Percentiles rank a stretch among this genome's conserved stretches.
These are phyloP conservation scores for Fonsecaea nubica DNA, from an alignment of 2,329 filamentous ascomycete genomes.

Conservation along the genomic window DNA sequence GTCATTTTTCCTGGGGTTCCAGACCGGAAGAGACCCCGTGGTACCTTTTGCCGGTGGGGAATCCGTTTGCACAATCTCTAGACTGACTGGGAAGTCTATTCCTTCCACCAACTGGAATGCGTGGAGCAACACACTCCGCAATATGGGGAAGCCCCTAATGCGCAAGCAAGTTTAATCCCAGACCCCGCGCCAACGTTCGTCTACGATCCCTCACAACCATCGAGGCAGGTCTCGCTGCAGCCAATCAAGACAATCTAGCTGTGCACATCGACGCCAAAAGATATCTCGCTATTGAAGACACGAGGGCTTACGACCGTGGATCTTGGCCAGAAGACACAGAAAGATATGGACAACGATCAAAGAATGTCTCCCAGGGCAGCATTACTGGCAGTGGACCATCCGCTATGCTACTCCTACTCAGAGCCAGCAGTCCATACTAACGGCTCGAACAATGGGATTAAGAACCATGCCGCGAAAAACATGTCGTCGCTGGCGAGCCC, in stretches of 20 bases:
- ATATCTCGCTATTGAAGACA: background rate
- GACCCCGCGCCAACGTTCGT: background rate
- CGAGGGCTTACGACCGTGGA: background rate
- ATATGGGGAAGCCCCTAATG: conserved; percentile 11
- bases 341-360: background rate
- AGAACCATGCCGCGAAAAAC: background rate
- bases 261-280: background rate
- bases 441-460: conserved; percentile 5
- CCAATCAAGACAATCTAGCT: background rate
- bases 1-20: background rate
- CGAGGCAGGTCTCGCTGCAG: background rate
- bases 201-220: background rate
- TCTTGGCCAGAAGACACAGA: background rate
- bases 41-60: conserved; percentile 1
- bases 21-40: background rate
- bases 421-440: background rate
- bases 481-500: conserved; percentile 16
- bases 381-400: conserved; percentile 21
- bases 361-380: conserved; percentile 15
- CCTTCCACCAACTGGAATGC: conserved; percentile 12
- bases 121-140: conserved; percentile 13
- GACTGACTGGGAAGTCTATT: background rate
- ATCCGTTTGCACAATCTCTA: background rate
- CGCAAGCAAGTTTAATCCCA: background rate
- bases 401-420: conserved; percentile 20